Percentiles rank a stretch among this genome's conserved stretches.
phyloP scores from a whole-genome alignment of 179 eudicot genomes.

The Silene noctiflora region DNA sequence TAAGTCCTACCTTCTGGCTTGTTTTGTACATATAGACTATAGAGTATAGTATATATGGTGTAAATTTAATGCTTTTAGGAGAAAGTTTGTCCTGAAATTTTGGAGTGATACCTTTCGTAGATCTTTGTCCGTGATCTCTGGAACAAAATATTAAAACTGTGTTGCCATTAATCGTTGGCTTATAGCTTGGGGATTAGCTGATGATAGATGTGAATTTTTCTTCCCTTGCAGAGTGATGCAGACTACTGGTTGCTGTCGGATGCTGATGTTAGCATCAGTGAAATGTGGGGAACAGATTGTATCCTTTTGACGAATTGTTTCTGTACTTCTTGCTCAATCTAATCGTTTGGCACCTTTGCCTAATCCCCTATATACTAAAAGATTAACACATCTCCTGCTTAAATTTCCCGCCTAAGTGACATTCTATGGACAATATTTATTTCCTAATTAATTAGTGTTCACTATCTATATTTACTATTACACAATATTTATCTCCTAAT shows the following conservation, averaged over 20 bases:
- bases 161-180: background rate
- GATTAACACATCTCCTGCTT: too few relatives aligned
- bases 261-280: slow-evolving; percentile 76
- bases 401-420: too few relatives aligned
- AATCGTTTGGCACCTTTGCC: background rate
- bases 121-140: background rate
- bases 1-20: slow-evolving; percentile 51
- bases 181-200: background rate
- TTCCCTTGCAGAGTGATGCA: slow-evolving; percentile 63
- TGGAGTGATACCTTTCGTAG: background rate
- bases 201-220: slow-evolving; percentile 1
- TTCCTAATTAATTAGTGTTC: too few relatives aligned
- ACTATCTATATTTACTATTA: too few relatives aligned
- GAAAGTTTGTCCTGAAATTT: background rate
- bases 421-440: too few relatives aligned
- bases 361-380: too few relatives aligned
- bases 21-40: background rate
- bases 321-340: background rate
- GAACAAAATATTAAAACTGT: background rate
- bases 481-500: too few relatives aligned
- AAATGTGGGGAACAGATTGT: slow-evolving; percentile 86
- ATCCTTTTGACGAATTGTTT: slow-evolving; percentile 40
- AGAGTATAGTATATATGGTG: background rate
- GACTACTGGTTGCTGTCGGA: slow-evolving; percentile 90
- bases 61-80: background rate